Evolutionary conservation across 176 grass and related monocot species (phyloP), one percentile per base, ranked within the genome.

Genomic region (Canna indica): DNA sequence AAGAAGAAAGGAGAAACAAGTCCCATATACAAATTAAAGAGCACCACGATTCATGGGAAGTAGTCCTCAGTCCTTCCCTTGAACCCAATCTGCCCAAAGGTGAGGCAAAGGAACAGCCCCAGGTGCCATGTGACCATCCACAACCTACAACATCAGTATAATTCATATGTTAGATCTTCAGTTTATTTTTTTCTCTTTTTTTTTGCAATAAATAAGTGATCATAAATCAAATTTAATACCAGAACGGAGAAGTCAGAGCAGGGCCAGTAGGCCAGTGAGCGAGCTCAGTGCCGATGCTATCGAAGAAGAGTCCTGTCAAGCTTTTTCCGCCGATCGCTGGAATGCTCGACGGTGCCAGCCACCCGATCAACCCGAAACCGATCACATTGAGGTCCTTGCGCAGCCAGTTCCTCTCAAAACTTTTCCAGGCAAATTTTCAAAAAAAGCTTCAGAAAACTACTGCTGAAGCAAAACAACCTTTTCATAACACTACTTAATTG

Each of bases 11-110:
- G n/a, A n/a, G n/a, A n/a, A n/a, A n/a, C n/a, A n/a, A n/a, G n/a
- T n/a, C n/a, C n/a, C n/a, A n/a, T n/a, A n/a, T n/a, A n/a, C n/a
- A n/a, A n/a, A n/a, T n/a, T n/a, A n/a, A n/a, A n/a, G n/a, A n/a
- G n/a, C n/a, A n/a, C n/a, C n/a, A n/a, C n/a, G n/a, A 60, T 62
- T 62, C 16, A 59, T 32, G 12, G 76, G 56, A 97, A 93, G 89
- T 99, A 99, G 35, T 78, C 82, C 68, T 97, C 94, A 15, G 80
- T 86, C 90, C 90, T 99, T 44, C 89, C 94, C 80, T 99, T 99
- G 84, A 99, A 99, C 1, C 94, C 94, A 83, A 99, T 93, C 82
- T 99, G 94, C 11, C 94, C 94, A 34, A 99, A 99, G 59, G 86
- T 93, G 57, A 99, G 89, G 59, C 70, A 73, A 14, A 96, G 61